phyloP scores from a whole-genome alignment of 305 asterid species.

The Plantago coronopus region DNA sequence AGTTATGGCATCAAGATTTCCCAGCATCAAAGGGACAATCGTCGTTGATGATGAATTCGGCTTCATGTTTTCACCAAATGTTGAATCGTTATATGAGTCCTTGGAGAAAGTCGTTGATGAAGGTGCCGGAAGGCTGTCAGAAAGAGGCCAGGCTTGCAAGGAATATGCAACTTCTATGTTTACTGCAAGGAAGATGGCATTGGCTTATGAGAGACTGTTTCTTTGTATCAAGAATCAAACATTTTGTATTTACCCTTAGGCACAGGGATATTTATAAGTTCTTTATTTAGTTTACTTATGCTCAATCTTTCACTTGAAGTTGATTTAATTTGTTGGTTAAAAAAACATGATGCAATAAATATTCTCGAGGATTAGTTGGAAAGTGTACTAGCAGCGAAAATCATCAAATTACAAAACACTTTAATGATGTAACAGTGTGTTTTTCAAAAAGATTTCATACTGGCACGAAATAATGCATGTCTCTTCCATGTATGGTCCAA shows the following conservation, averaged over 20 bases:
- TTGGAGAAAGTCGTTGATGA: constrained; percentile 59
- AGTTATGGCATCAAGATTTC: constrained; percentile 87
- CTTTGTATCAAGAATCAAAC: constrained; percentile 72
- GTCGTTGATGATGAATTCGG: constrained; percentile 72
- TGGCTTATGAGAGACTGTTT: constrained; percentile 86
- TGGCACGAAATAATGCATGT: no score
- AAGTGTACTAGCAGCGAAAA: no score
- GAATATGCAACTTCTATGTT: constrained; percentile 76
- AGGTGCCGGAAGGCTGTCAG: constrained; percentile 51
- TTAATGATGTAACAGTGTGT: no score
- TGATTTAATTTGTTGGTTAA: no score
- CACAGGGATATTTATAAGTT: not conserved
- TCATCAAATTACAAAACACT: no score
- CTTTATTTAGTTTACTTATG: not conserved
- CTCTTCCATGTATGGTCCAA: no score
- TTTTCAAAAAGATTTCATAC: no score
- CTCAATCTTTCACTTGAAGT: no score
- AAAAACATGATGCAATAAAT: no score
- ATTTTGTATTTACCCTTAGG: constrained; percentile 53
- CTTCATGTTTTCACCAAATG: constrained; percentile 77
- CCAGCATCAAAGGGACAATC: constrained; percentile 81
- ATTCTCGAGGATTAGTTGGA: no score
- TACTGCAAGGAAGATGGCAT: constrained; percentile 78
- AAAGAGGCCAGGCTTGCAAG: constrained; percentile 70
- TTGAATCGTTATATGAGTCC: constrained; percentile 57